phyloP scores from a whole-genome alignment of 768 basidiomycete genomes.

The Mycena galericulata region DNA sequence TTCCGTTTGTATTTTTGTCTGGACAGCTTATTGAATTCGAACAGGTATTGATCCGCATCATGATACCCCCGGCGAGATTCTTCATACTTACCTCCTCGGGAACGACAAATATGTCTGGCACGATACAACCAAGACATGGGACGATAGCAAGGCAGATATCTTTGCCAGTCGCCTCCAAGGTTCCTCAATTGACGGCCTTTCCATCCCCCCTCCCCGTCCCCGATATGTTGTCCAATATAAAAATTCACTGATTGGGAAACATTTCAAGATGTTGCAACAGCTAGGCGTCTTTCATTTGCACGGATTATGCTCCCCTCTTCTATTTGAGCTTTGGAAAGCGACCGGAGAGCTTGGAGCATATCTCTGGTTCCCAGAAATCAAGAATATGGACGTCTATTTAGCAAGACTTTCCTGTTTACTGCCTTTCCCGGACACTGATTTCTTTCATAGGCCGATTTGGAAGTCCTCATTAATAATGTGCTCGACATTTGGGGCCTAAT shows the following conservation, averaged over 20 bases:
- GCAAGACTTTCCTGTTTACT: constrained; percentile 24
- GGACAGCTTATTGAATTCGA: neutral
- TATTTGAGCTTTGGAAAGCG: constrained; percentile 47
- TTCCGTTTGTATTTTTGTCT: neutral
- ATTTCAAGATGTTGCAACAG: constrained; percentile 50
- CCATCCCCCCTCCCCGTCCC: constrained; percentile 40
- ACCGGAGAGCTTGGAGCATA: constrained; percentile 45
- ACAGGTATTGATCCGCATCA: neutral
- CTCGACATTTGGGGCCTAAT: constrained; percentile 37
- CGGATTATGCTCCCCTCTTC: constrained; percentile 26
- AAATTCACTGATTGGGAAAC: constrained; percentile 50
- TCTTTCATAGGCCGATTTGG: constrained; percentile 28
- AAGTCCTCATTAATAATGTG: constrained; percentile 35
- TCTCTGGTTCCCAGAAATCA: constrained; percentile 47
- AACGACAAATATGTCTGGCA: constrained; percentile 13
- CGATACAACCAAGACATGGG: neutral
- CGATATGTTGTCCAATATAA: constrained; percentile 49
- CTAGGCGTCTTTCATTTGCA: constrained; percentile 44
- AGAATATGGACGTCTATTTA: constrained; percentile 42
- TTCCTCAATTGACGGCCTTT: constrained; percentile 41
- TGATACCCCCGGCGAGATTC: neutral
- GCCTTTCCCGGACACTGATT: no score
- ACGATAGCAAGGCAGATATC: neutral
- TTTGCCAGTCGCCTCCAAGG: constrained; percentile 35
- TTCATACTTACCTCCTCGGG: neutral